These are phyloP conservation scores for Rugosomyces carneus DNA, from an alignment of 1,284 basidiomycete species.

Conservation along the genomic window DNA sequence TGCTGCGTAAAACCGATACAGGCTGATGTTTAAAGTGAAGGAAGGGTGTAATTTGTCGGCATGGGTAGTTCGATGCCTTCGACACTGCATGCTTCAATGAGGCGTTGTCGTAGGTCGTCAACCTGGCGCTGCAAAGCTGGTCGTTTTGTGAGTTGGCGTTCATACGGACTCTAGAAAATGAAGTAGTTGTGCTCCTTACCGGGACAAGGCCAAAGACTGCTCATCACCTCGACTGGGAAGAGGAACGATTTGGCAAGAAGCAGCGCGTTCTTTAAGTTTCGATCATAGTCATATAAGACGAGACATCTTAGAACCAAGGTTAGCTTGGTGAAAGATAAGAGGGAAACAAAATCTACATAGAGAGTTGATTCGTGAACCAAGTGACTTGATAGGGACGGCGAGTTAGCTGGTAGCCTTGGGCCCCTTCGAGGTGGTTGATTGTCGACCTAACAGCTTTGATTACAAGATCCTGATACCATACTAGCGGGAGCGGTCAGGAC, in stretches of 20 bases:
- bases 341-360: constrained; percentile 34
- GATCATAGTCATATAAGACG: constrained; percentile 59
- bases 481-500: constrained; percentile 28
- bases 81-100: constrained; percentile 40
- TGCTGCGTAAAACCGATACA: neutral
- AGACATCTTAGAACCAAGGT: constrained; percentile 45
- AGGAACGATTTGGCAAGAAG: constrained; percentile 63
- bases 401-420: constrained; percentile 46
- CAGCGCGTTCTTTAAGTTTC: constrained; percentile 49
- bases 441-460: constrained; percentile 47
- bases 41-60: constrained; percentile 30
- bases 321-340: constrained; percentile 3
- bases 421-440: constrained; percentile 41
- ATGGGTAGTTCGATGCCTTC: constrained; percentile 36
- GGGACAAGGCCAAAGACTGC: constrained; percentile 64
- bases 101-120: constrained; percentile 38
- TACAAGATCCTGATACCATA: constrained; percentile 57
- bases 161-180: no score
- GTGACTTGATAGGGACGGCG: constrained; percentile 62
- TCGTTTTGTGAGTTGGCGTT: no score
- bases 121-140: constrained; percentile 40
- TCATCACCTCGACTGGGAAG: constrained; percentile 57
- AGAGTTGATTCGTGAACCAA: constrained; percentile 66
- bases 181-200: constrained; percentile 33
- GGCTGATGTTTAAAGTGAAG: constrained; percentile 18